Evolutionary conservation across 1,139 yeast species (phyloP).

Genomic region (Wickerhamomyces sp.): DNA sequence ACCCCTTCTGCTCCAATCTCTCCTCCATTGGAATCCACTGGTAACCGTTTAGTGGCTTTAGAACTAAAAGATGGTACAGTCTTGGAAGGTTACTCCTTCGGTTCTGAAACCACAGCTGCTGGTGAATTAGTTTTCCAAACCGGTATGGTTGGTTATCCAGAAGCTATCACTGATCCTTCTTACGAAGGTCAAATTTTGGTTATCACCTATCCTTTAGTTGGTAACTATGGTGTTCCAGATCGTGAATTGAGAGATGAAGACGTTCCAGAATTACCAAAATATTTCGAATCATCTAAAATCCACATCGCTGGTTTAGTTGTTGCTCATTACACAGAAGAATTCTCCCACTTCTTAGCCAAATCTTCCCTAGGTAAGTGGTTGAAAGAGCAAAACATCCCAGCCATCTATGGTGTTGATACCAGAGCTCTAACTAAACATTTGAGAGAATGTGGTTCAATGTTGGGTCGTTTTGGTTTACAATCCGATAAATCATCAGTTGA

Average conservation of each 20-base stretch:
- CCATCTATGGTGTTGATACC: slow-evolving; percentile 96
- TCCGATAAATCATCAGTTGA: slow-evolving; percentile 38
- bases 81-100: slow-evolving; percentile 95
- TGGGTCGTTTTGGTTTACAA: slow-evolving; percentile 76
- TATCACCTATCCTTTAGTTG: slow-evolving; percentile 93
- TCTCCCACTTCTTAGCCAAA: slow-evolving; percentile 87
- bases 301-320: slow-evolving; percentile 97
- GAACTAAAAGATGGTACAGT: slow-evolving; percentile 89
- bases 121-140: slow-evolving; percentile 99
- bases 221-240: slow-evolving; percentile 99
- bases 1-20: slow-evolving; percentile 69
- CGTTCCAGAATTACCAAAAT: slow-evolving; percentile 74
- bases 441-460: slow-evolving; percentile 87
- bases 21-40: slow-evolving; percentile 80
- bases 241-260: slow-evolving; percentile 70
- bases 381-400: slow-evolving; percentile 87
- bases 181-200: slow-evolving; percentile 97
- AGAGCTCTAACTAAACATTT: slow-evolving; percentile 90
- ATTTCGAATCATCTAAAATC: slow-evolving; percentile 86
- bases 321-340: slow-evolving; percentile 95
- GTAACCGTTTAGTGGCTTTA: slow-evolving; percentile 80
- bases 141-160: slow-evolving; percentile 99
- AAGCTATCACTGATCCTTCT: slow-evolving; percentile 96
- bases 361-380: slow-evolving; percentile 95
- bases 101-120: slow-evolving; percentile 80